These are phyloP conservation scores for Termitomyces sp. DNA, from an alignment of 768 basidiomycete genomes.

Conservation along the genomic window DNA sequence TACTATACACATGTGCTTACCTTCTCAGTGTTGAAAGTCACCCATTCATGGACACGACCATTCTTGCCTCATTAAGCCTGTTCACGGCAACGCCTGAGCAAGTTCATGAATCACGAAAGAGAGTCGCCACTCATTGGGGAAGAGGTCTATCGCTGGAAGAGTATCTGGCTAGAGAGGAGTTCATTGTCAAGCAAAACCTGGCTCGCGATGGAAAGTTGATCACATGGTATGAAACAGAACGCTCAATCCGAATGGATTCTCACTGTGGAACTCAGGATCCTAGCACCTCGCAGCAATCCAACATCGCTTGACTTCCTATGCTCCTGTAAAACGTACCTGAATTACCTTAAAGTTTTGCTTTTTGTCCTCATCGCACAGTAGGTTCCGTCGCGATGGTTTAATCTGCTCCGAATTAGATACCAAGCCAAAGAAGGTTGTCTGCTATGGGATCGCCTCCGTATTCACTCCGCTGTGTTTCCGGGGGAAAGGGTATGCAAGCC, in stretches of 20 bases:
- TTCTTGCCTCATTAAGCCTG: conserved; percentile 27
- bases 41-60: neutral
- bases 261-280: conserved; percentile 35
- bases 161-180: conserved; percentile 36
- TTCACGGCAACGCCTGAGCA: conserved; percentile 45
- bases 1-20: conserved; percentile 8
- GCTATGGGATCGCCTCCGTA: conserved; percentile 51
- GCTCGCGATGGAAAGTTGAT: conserved; percentile 36
- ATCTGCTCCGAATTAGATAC: conserved; percentile 14
- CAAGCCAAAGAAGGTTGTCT: conserved; percentile 24
- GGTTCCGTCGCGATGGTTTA: conserved; percentile 24
- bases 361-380: conserved; percentile 3
- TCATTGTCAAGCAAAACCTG: conserved; percentile 35
- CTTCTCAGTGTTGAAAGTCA: neutral
- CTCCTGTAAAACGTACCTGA: conserved; percentile 55
- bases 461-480: conserved; percentile 47
- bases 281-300: conserved; percentile 46
- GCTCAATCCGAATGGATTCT: neutral
- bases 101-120: conserved; percentile 30
- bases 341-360: neutral
- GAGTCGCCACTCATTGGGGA: conserved; percentile 37
- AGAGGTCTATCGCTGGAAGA: conserved; percentile 35
- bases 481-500: conserved; percentile 48
- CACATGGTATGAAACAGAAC: neutral
- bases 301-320: conserved; percentile 48